Evolutionary conservation across 495 filamentous ascomycete species (phyloP), one percentile per base, ranked within the genome.

Genomic region (Penicillium maclennaniae): DNA sequence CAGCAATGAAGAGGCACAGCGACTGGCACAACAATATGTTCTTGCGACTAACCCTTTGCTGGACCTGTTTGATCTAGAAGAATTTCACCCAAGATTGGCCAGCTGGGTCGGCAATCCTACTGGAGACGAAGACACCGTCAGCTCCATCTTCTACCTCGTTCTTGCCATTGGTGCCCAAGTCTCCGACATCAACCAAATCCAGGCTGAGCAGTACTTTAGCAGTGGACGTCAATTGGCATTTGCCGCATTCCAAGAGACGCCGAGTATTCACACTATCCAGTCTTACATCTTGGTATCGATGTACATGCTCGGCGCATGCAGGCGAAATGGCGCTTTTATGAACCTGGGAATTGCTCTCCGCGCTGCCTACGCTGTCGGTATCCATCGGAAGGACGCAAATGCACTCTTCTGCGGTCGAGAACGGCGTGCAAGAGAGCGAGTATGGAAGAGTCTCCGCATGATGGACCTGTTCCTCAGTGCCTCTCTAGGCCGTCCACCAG

Each of bases 371-470:
- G 79, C 81, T 0, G 79, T 85, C 19, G 82, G 82, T 2, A 68
- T 85, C 25, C 82, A 85, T 57, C 64, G 81, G n/a, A 81, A 78
- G 37, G 81, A 82, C 31, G 79, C 82, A 17, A 84, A 84, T 59
- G 69, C 78, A 6, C 66, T 80, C 1, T 85, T 84, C 54, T 80
- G 77, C 43, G 56, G 68, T 1, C 69, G 73, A 2, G 68, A 77
- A 19, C 73, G 78, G 27, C 63, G 67, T 48, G 66, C 72, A n/a
- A 70, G 82, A 49, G 82, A 85, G 46, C 72, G 77, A 14, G 71
- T 83, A 0, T 85, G 82, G 82, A 83, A 80, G 58, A 83, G 80
- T 56, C 65, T 85, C 12, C 73, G 82, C 1, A 77, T 85, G 48
- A 69, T 83, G 53, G 82, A 85, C 51, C 54, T 85, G 6, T 85